phyloP scores from a whole-genome alignment of 306 rosid genomes.

The Parietaria judaica region DNA sequence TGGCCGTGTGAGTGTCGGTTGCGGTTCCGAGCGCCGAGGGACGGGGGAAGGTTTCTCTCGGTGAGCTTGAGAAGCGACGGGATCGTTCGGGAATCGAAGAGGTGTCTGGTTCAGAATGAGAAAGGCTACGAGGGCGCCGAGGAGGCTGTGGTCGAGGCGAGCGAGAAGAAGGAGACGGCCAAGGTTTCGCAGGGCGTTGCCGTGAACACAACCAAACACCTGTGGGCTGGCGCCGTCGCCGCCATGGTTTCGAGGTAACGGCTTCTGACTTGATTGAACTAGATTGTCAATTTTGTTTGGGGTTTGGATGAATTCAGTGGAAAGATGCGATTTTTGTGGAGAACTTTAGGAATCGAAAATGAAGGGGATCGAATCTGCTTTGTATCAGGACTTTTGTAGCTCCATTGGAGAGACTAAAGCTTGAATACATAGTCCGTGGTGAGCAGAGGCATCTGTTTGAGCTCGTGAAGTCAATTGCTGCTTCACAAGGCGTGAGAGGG shows the following conservation, averaged over 20 bases:
- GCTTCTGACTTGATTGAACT: no score
- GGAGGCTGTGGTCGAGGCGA: conserved; percentile 29
- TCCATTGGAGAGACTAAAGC: conserved; percentile 94
- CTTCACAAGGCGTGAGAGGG: conserved; percentile 82
- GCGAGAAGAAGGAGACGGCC: conserved; percentile 26
- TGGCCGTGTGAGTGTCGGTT: conserved; percentile 15
- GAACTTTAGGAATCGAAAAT: neutral
- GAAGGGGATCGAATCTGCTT: conserved; percentile 10
- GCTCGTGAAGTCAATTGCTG: conserved; percentile 54
- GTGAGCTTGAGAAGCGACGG: conserved; percentile 51
- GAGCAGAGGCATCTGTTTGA: conserved; percentile 62
- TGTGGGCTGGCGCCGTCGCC: conserved; percentile 95
- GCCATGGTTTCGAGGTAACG: conserved; percentile 95
- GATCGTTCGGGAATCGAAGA: conserved; percentile 42
- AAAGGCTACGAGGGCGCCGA: conserved; percentile 42
- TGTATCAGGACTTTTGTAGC: conserved; percentile 81
- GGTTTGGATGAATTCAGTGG: neutral
- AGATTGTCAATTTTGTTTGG: neutral
- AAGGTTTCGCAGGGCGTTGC: conserved; percentile 42
- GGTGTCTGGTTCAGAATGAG: conserved; percentile 31
- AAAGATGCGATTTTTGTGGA: neutral
- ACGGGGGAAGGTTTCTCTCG: conserved; percentile 43
- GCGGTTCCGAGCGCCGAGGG: conserved; percentile 13
- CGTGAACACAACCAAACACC: conserved; percentile 78
- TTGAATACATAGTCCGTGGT: conserved; percentile 87